Conservation (phyloP, 1,284 basidiomycete genomes). For the Testicularia cyperi region DNA sequence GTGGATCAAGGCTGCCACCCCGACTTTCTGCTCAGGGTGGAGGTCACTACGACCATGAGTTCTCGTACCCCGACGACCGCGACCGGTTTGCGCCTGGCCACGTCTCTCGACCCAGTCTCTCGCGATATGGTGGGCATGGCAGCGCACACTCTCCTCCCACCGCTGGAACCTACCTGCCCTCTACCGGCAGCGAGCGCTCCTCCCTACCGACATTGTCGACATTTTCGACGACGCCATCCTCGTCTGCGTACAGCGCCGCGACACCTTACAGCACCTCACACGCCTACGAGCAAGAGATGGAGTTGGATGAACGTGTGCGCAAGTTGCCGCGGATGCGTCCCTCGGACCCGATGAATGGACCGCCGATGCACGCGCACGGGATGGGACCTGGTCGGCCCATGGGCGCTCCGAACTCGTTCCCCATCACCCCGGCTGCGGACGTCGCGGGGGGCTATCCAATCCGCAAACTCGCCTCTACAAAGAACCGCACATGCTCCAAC, state of each 20-base stretch:
- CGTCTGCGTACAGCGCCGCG: conserved; percentile 8
- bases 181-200: conserved; percentile 23
- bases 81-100: conserved; percentile 11
- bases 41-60: conserved; percentile 6
- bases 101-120: conserved; percentile 11
- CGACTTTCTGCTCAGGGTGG: neutral
- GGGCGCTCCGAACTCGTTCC: conserved; percentile 1
- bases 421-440: conserved; percentile 8
- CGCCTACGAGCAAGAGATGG: conserved; percentile 21
- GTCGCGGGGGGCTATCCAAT: conserved; percentile 12
- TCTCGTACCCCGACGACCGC: conserved; percentile 11
- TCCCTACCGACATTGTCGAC: conserved; percentile 13
- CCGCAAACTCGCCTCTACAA: conserved; percentile 43
- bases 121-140: conserved; percentile 7
- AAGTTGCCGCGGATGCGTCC: conserved; percentile 12
- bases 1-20: neutral
- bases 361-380: neutral
- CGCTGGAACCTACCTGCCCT: conserved; percentile 14
- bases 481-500: conserved; percentile 38
- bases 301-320: conserved; percentile 10
- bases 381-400: neutral
- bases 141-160: conserved; percentile 10
- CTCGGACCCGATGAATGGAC: conserved; percentile 2
- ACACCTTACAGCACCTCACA: conserved; percentile 5
- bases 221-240: conserved; percentile 13